Evolutionary conservation across 192 early-diverging fungal genomes (phyloP), one percentile per base, ranked within the genome.

Genomic region (Backusella mclennaniae): DNA sequence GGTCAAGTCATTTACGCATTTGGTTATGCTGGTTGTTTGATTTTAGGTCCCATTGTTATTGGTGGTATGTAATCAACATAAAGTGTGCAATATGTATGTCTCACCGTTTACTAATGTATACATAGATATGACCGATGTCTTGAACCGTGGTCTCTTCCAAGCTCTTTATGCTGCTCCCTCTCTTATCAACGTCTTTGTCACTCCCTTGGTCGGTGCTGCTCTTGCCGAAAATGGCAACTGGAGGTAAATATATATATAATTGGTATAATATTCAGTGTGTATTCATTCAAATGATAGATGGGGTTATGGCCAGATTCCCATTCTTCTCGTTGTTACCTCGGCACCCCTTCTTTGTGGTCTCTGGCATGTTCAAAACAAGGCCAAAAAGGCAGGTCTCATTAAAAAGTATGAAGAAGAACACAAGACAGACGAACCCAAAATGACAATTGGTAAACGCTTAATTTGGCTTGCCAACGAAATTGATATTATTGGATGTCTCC

Each of bases 1-100:
- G 77, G 53, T 39, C 71, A 78, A 69, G 67, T 78, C 49, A 74
- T 78, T 36, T 78, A 78, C 49, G 44, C 71, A 12, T 78, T 78
- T 36, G 77, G 77, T 8, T 78, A 78, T 39, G 35, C 77, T 41
- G 77, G 77, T 67, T 35, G 33, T 44, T 35, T 39, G 17, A 69
- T 75, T 69, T 66, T 75, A 12, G 74, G 74, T 1, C 66, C 23
- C n/a, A 69, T 75, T 52, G 35, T 67, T 49, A 68, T 75, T 69
- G 74, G 39, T 23, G 73, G 73, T 74, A 39, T 33, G 52, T 59
- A 49, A 35, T 33, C 19, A 14, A 33, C 0, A 35, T 33, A 69
- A 17, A 41, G 11, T 39, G 11, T n/a, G 33, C 33, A 33, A 33
- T 3, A 33, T 33, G 6, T 31, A 23, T 44, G 15, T 26, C 41